Conservation (phyloP, 2,329 filamentous ascomycete species). For the Pseudogymnoascus sp. region DNA sequence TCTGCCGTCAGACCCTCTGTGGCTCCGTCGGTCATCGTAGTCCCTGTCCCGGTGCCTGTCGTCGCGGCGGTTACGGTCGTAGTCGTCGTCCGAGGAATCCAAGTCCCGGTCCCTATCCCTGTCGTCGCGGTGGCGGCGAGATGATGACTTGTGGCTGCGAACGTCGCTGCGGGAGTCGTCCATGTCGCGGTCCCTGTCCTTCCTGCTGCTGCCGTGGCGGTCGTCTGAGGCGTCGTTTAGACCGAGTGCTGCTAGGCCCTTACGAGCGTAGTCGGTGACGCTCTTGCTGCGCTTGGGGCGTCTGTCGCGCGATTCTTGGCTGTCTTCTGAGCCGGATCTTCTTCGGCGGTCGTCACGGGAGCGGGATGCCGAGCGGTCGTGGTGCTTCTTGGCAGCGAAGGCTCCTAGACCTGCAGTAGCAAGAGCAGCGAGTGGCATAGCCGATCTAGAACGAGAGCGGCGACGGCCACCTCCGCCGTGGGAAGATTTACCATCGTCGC, state of each 20-base stretch:
- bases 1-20: constrained; percentile 14
- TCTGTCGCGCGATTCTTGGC: constrained; percentile 26
- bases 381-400: constrained; percentile 52
- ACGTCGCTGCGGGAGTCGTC: constrained; percentile 20
- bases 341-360: constrained; percentile 24
- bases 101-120: background rate
- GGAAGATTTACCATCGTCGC: constrained; percentile 32
- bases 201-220: constrained; percentile 15
- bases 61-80: background rate
- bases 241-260: constrained; percentile 52
- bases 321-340: constrained; percentile 13
- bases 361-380: constrained; percentile 39
- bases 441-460: constrained; percentile 60
- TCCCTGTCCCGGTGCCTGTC: constrained; percentile 14
- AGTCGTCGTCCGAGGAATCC: constrained; percentile 12
- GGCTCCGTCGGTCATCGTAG: constrained; percentile 11
- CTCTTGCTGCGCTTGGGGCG: constrained; percentile 47
- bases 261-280: constrained; percentile 53
- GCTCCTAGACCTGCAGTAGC: constrained; percentile 54
- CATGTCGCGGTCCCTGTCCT: constrained; percentile 17
- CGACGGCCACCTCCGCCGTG: constrained; percentile 31
- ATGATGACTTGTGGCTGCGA: constrained; percentile 12
- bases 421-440: constrained; percentile 43
- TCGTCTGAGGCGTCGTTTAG: constrained; percentile 40
- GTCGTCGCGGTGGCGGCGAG: constrained; percentile 13